Conservation (phyloP, 1,284 basidiomycete genomes). For the Trametes versicolor region DNA sequence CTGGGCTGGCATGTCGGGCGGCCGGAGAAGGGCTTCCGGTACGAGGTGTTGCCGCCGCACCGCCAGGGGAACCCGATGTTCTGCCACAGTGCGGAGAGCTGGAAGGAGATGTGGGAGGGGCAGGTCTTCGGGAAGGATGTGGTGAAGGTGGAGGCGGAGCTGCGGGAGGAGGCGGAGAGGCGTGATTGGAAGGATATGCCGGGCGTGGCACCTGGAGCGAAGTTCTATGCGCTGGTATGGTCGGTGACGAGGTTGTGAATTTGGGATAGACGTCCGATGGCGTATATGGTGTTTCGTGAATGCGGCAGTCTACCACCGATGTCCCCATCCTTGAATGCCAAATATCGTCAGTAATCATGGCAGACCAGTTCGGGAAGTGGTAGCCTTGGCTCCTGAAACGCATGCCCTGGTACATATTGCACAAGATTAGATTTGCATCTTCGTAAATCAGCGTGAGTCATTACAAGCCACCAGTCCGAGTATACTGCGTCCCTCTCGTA, state of each 20-base stretch:
- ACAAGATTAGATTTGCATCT: conserved; percentile 31
- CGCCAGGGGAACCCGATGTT: conserved; percentile 39
- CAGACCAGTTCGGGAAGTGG: neutral
- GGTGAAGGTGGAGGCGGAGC: conserved; percentile 45
- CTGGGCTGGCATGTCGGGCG: conserved; percentile 44
- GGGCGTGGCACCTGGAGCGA: conserved; percentile 6
- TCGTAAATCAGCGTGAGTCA: conserved; percentile 28
- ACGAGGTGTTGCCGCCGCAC: conserved; percentile 11
- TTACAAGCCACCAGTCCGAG: conserved; percentile 30
- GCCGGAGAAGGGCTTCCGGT: conserved; percentile 32
- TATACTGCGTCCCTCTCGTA: conserved; percentile 34
- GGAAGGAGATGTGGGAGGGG: conserved; percentile 55
- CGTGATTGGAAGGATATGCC: conserved; percentile 1
- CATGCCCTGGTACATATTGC: conserved; percentile 6
- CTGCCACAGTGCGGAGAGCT: conserved; percentile 50
- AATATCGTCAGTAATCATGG: neutral
- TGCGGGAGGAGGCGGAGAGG: conserved; percentile 6
- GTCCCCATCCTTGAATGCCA: neutral
- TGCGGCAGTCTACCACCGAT: no score
- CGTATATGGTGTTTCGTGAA: no score
- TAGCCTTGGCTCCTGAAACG: neutral
- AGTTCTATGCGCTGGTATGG: conserved; percentile 7
- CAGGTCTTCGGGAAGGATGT: conserved; percentile 49
- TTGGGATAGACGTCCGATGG: no score
- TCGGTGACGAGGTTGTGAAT: conserved; percentile 14